Percentiles rank a stretch among this genome's conserved stretches.
These are phyloP conservation scores for Leishmania lainsoni DNA, from an alignment of 208 protist species.

Conservation along the genomic window DNA sequence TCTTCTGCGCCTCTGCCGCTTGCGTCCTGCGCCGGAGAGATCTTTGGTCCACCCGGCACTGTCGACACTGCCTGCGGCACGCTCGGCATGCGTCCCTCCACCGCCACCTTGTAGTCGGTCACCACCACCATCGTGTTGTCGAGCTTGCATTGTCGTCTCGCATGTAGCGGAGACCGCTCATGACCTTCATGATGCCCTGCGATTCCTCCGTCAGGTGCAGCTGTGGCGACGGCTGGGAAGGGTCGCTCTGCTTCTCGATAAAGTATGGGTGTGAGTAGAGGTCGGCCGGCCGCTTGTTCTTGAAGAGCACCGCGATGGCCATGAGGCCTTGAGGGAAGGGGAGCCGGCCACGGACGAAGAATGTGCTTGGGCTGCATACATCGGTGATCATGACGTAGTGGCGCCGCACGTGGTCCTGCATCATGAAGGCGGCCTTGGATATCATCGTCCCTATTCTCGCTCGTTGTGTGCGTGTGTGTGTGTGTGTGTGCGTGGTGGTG, in stretches of 20 bases:
- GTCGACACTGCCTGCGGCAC: conserved; percentile 13
- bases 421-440: conserved; percentile 81
- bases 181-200: conserved; percentile 83
- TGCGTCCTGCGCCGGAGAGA: neutral
- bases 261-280: conserved; percentile 89
- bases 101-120: conserved; percentile 63
- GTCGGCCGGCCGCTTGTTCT: conserved; percentile 57
- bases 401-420: conserved; percentile 80
- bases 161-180: conserved; percentile 86
- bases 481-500: neutral
- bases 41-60: conserved; percentile 18
- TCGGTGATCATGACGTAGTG: conserved; percentile 72
- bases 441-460: conserved; percentile 55
- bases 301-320: conserved; percentile 63
- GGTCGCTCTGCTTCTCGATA: conserved; percentile 87
- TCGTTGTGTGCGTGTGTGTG: neutral
- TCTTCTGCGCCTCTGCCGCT: neutral
- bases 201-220: conserved; percentile 87
- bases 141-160: conserved; percentile 76
- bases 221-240: conserved; percentile 79
- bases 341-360: conserved; percentile 71
- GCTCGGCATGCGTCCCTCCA: conserved; percentile 54
- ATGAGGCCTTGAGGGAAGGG: conserved; percentile 73
- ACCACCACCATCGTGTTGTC: conserved; percentile 85
- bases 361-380: conserved; percentile 49